These are phyloP conservation scores for Phytophthora capsici DNA, from an alignment of 352 stramenopile species.

Conservation along the genomic window DNA sequence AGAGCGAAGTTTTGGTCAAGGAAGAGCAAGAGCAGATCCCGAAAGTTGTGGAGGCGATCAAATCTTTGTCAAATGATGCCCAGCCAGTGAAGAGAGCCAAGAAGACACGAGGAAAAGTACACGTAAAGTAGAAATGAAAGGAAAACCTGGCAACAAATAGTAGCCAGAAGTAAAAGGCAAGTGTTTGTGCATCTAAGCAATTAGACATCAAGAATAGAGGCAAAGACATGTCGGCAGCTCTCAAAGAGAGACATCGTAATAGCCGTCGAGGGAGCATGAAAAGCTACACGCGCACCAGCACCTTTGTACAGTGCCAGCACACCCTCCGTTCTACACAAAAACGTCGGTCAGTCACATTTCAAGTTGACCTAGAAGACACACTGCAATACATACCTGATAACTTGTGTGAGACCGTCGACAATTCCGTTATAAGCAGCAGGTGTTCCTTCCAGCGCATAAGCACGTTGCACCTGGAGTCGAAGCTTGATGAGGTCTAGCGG, in stretches of 20 bases:
- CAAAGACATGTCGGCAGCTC: constrained; percentile 75
- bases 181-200: constrained; percentile 12
- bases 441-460: constrained; percentile 41
- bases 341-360: constrained; percentile 1
- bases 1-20: constrained; percentile 38
- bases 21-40: constrained; percentile 36
- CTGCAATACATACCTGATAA: constrained; percentile 55
- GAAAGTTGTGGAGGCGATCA: constrained; percentile 33
- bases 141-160: no score
- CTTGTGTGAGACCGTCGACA: constrained; percentile 88
- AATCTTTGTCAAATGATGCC: constrained; percentile 34
- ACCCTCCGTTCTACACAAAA: constrained; percentile 75
- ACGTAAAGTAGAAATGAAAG: constrained; percentile 15
- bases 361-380: neutral
- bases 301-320: constrained; percentile 94
- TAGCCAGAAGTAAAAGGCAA: neutral
- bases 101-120: constrained; percentile 1
- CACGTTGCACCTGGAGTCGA: constrained; percentile 92
- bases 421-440: constrained; percentile 65
- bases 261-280: constrained; percentile 95
- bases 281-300: constrained; percentile 93
- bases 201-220: constrained; percentile 49
- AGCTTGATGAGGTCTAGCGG: constrained; percentile 98
- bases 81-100: constrained; percentile 31
- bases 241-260: constrained; percentile 98